Conservation (phyloP, 1,284 basidiomycete genomes). For the Dichomitus squalens region DNA sequence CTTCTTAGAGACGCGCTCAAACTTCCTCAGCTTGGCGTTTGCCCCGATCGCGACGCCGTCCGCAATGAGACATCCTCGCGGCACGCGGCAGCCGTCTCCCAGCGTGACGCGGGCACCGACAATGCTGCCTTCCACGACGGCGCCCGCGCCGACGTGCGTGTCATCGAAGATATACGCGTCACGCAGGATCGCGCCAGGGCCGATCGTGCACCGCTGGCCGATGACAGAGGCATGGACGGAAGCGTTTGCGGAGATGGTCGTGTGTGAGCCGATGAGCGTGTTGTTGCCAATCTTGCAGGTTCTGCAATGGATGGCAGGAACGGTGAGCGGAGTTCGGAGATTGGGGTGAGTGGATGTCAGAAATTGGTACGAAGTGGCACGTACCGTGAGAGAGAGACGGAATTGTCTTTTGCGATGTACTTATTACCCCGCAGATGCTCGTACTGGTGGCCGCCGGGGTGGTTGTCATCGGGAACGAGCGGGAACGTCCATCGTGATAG, state of each 20-base stretch:
- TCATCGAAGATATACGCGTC: slow-evolving; percentile 86
- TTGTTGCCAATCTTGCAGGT: slow-evolving; percentile 85
- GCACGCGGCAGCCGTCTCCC: slow-evolving; percentile 63
- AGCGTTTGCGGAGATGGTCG: slow-evolving; percentile 64
- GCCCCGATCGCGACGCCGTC: slow-evolving; percentile 82
- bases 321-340: neutral
- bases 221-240: slow-evolving; percentile 74
- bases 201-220: slow-evolving; percentile 74
- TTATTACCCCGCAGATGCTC: slow-evolving; percentile 85
- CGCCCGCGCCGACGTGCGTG: slow-evolving; percentile 77
- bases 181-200: slow-evolving; percentile 60
- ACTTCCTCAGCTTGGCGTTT: slow-evolving; percentile 67
- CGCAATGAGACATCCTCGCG: slow-evolving; percentile 76
- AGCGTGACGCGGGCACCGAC: slow-evolving; percentile 78
- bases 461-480: slow-evolving; percentile 90
- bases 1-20: slow-evolving; percentile 69
- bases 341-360: neutral
- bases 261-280: slow-evolving; percentile 78
- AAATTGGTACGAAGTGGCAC: slow-evolving; percentile 16
- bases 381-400: slow-evolving; percentile 77
- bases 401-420: slow-evolving; percentile 79
- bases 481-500: slow-evolving; percentile 93
- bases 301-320: slow-evolving; percentile 35
- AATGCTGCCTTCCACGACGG: slow-evolving; percentile 76
- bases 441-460: slow-evolving; percentile 80